These are phyloP conservation scores for Aegilops speltoides DNA, from an alignment of 176 grass and related monocot genomes.

Conservation along the genomic window DNA sequence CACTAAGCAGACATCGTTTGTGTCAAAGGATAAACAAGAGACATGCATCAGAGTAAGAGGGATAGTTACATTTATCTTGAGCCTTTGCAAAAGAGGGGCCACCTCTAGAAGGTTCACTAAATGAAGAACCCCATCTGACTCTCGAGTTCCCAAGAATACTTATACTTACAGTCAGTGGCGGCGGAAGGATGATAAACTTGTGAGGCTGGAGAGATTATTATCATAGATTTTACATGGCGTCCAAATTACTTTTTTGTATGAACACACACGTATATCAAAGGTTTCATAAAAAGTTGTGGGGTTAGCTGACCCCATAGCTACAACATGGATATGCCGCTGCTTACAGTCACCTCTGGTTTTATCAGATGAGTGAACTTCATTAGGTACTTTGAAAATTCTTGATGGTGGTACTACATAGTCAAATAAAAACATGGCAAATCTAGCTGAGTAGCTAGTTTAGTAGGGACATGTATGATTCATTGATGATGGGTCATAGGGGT, in stretches of 20 bases:
- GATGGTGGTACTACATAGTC: neutral
- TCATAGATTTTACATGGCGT: too few species aligned
- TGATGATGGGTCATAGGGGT: too few species aligned
- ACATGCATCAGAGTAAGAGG: constrained; percentile 17
- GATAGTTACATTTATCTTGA: neutral
- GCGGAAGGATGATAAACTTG: too few species aligned
- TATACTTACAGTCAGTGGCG: neutral
- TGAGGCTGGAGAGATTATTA: too few species aligned
- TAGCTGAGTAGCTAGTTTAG: neutral
- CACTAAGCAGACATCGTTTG: neutral
- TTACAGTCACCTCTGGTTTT: neutral
- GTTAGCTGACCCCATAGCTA: too few species aligned
- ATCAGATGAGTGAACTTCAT: constrained; percentile 5
- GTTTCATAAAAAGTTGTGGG: too few species aligned
- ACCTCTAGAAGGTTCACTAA: constrained; percentile 2
- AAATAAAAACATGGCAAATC: neutral
- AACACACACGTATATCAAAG: too few species aligned
- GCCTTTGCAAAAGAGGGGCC: neutral
- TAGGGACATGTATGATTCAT: too few species aligned
- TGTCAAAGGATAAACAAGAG: neutral
- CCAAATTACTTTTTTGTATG: too few species aligned
- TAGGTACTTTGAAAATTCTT: neutral
- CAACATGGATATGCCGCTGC: too few species aligned
- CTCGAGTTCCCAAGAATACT: neutral
- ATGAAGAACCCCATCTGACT: neutral